Conservation (phyloP, 495 filamentous ascomycete species). For the Tuber indicum region DNA sequence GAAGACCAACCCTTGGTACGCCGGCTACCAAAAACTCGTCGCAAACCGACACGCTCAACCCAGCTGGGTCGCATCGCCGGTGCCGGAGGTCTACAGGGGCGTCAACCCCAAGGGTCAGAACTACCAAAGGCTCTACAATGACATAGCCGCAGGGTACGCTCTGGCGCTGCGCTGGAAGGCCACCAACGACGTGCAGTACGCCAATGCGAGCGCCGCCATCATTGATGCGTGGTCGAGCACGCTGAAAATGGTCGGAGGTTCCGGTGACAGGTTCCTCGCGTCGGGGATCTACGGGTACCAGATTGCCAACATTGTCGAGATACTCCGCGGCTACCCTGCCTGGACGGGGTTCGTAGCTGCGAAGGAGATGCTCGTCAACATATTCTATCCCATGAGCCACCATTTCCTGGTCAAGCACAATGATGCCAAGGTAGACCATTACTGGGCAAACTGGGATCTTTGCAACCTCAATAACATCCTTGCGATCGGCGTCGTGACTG, state of each 20-base stretch:
- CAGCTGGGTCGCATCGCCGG: constrained; percentile 24
- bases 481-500: constrained; percentile 45
- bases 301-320: constrained; percentile 48
- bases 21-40: constrained; percentile 43
- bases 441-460: constrained; percentile 49
- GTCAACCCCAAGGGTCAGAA: constrained; percentile 42
- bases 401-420: constrained; percentile 43
- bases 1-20: constrained; percentile 43
- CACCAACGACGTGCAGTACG: constrained; percentile 43
- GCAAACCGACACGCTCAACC: constrained; percentile 39
- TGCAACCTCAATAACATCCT: constrained; percentile 46
- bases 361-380: constrained; percentile 39
- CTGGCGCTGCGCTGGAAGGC: constrained; percentile 46
- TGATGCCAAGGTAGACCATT: constrained; percentile 42
- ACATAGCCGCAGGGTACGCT: constrained; percentile 45
- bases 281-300: constrained; percentile 48
- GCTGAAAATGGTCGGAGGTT: constrained; percentile 43
- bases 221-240: constrained; percentile 46
- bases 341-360: constrained; percentile 41
- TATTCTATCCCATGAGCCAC: constrained; percentile 45
- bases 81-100: constrained; percentile 43
- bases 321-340: constrained; percentile 44
- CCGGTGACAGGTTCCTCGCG: constrained; percentile 45
- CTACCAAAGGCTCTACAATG: constrained; percentile 44
- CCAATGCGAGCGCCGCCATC: constrained; percentile 42